Conservation (phyloP, 2,329 filamentous ascomycete species). For the Botryotinia narcissicola region DNA sequence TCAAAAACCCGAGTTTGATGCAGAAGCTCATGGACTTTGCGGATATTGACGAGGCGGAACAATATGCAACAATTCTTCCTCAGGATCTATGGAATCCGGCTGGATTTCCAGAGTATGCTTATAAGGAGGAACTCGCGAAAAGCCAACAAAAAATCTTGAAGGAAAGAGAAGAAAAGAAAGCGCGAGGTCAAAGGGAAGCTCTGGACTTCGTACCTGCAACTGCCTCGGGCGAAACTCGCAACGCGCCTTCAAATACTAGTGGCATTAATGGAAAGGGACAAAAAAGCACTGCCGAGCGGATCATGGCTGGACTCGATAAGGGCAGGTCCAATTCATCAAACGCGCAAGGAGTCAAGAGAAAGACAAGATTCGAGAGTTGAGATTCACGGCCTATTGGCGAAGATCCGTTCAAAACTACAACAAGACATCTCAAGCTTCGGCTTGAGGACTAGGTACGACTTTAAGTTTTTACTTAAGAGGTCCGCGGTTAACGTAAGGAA, state of each 20-base stretch:
- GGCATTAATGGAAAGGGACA: constrained; percentile 24
- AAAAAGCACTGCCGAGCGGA: constrained; percentile 38
- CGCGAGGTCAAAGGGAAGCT: constrained; percentile 34
- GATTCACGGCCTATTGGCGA: background rate
- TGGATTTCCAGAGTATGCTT: constrained; percentile 55
- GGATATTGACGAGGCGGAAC: constrained; percentile 52
- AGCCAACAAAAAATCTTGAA: constrained; percentile 43
- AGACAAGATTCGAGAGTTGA: constrained; percentile 39
- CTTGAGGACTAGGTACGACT: background rate
- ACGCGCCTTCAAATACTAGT: constrained; percentile 28
- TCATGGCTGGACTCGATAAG: constrained; percentile 39
- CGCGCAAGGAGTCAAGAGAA: constrained; percentile 37
- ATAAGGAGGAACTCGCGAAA: constrained; percentile 49
- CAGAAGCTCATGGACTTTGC: constrained; percentile 72
- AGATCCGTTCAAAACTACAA: background rate
- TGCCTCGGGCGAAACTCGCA: constrained; percentile 29
- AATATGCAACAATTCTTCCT: constrained; percentile 64
- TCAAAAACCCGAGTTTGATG: constrained; percentile 70
- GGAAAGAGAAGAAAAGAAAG: constrained; percentile 36
- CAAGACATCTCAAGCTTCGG: background rate
- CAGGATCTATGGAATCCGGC: constrained; percentile 57
- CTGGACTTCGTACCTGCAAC: constrained; percentile 39
- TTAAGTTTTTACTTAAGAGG: background rate
- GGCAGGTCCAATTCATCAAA: constrained; percentile 36
- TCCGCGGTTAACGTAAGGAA: background rate